Percentiles rank a stretch among this genome's conserved stretches.
Conservation (phyloP, 2,329 filamentous ascomycete genomes). For the Trichoderma breve region DNA sequence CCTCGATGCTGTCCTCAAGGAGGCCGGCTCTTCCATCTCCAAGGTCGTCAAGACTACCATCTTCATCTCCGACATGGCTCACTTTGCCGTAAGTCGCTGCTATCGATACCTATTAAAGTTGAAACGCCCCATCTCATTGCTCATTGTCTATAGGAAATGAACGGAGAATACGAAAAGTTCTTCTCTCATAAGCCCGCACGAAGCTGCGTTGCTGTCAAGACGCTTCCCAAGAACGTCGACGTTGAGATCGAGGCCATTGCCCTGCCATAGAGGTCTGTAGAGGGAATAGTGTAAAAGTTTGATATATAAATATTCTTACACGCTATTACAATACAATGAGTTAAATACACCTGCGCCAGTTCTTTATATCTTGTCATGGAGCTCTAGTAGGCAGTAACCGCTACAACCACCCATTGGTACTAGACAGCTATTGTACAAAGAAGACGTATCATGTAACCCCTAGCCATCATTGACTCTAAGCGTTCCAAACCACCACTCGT, state of each 20-base stretch:
- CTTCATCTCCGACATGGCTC: conserved; percentile 87
- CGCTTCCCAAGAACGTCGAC: conserved; percentile 79
- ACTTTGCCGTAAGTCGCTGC: conserved; percentile 62
- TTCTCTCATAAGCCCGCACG: conserved; percentile 82
- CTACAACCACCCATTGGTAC: neutral
- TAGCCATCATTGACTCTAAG: conserved; percentile 24
- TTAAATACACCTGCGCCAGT: conserved; percentile 1
- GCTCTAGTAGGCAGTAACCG: neutral
- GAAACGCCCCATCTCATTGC: neutral
- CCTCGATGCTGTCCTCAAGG: conserved; percentile 77
- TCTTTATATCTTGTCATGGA: neutral
- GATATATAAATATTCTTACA: conserved; percentile 9
- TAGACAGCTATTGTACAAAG: neutral
- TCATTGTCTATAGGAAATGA: conserved; percentile 60
- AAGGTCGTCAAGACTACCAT: conserved; percentile 90
- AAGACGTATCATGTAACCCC: neutral
- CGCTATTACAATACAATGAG: conserved; percentile 3
- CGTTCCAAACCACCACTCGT: conserved; percentile 74
- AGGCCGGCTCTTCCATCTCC: conserved; percentile 72
- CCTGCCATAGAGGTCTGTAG: conserved; percentile 48
- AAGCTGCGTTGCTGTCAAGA: conserved; percentile 86
- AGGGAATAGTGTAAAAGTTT: conserved; percentile 13
- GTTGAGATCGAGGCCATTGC: conserved; percentile 92
- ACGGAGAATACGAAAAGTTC: conserved; percentile 79
- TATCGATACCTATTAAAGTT: neutral